Evolutionary conservation across 306 rosid genomes (phyloP), one percentile per base, ranked within the genome.

Genomic region (Cucumis hystrix): DNA sequence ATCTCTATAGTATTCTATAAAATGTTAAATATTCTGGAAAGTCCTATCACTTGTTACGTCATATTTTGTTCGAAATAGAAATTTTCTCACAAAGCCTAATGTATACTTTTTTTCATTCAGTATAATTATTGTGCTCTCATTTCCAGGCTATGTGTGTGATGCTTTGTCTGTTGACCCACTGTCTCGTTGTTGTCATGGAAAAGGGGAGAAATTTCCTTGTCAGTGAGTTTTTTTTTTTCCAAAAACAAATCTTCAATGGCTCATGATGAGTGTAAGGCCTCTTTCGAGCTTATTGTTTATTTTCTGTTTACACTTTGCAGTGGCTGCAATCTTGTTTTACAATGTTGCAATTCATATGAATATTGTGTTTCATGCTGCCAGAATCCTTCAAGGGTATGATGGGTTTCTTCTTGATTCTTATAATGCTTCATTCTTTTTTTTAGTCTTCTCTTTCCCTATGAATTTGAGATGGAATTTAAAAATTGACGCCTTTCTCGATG

Each of bases 301-400:
- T 41, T 56, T 67, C 58, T 75, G 17, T 30, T 65, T 83, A 70
- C 91, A 94, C 9, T 20, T 65, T 84, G 75, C 93, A 94, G 98
- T 49, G 98, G 96, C 72, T 94, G 98, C 87, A 90, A 87, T 75
- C 83, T 81, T 88, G 84, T 85, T 81, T 92, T 93, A 41, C 93
- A 84, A 45, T 94, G 98, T 83, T 92, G 98, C 79, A 88, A 88
- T 81, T 92, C 98, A 58, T 94, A 92, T 12, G 98, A 94, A 78
- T 92, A 85, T 55, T 94, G 98, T 80, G 97, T 94, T 89, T 91
- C 98, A 28, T 94, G 98, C 88, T 94, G 98, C 86, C 85, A 87
- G 80, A 86, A 86, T 85, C 98, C 98, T 58, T 82, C 87, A 23
- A 23, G 51, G 95, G 98, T 90, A 88, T 81, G 78, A 66, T 78